Conservation (phyloP, 2,329 filamentous ascomycete species). For the Ophiosphaerella narmari region DNA sequence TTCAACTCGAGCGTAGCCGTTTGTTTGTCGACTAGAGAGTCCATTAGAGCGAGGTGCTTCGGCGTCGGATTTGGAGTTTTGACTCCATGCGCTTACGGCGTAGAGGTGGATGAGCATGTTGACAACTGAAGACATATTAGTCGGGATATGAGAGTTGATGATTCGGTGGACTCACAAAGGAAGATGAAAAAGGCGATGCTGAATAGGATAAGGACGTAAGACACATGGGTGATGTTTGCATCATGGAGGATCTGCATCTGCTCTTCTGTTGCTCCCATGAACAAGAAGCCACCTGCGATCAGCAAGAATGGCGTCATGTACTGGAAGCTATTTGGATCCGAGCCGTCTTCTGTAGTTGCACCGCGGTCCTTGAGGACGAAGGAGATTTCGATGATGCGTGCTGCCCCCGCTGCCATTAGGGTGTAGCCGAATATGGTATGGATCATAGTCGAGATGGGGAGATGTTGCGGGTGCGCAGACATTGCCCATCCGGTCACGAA, state of each 20-base stretch:
- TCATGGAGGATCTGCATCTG: constrained; percentile 81
- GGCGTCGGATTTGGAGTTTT: constrained; percentile 41
- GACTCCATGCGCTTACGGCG: constrained; percentile 63
- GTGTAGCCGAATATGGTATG: constrained; percentile 93
- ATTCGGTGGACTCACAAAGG: constrained; percentile 64
- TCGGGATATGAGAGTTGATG: background rate
- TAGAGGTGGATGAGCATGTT: constrained; percentile 87
- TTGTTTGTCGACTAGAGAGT: constrained; percentile 21
- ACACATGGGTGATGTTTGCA: constrained; percentile 81
- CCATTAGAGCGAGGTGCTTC: constrained; percentile 41
- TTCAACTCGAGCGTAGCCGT: constrained; percentile 52
- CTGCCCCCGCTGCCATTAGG: constrained; percentile 84
- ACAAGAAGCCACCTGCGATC: constrained; percentile 90
- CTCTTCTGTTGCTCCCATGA: constrained; percentile 97
- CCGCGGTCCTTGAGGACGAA: constrained; percentile 80
- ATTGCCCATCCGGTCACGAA: constrained; percentile 94
- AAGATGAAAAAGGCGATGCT: constrained; percentile 89
- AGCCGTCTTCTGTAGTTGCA: constrained; percentile 68
- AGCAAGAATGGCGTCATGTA: constrained; percentile 75
- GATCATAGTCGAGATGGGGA: constrained; percentile 83
- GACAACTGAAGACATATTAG: constrained; percentile 58
- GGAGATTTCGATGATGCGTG: constrained; percentile 86
- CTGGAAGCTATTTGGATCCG: constrained; percentile 73
- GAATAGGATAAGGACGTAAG: constrained; percentile 90
- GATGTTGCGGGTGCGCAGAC: constrained; percentile 84